A percentile compares a stretch with the other conserved stretches of the same genome.
phyloP scores from a whole-genome alignment of 805 yeast species.

The Metschnikowia orientalis region DNA sequence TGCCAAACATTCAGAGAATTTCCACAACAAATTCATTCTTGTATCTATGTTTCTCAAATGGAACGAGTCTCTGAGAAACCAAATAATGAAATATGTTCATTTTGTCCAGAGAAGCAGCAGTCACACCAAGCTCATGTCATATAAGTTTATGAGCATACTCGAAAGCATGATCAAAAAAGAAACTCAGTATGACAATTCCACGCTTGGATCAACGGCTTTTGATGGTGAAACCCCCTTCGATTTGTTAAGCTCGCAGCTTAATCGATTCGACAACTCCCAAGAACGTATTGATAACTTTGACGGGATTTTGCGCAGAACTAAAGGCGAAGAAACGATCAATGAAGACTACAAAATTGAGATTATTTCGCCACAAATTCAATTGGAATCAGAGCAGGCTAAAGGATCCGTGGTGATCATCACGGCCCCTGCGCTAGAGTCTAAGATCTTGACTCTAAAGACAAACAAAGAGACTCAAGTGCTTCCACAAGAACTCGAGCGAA shows the following conservation, averaged over 20 bases:
- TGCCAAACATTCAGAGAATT: conserved; percentile 14
- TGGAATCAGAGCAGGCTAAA: conserved; percentile 35
- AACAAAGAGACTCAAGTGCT: conserved; percentile 23
- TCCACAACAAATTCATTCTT: conserved; percentile 37
- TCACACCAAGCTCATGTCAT: conserved; percentile 29
- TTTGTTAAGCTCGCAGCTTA: conserved; percentile 1
- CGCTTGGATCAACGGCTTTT: conserved; percentile 7
- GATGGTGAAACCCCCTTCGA: background rate
- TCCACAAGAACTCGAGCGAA: conserved; percentile 47
- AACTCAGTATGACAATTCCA: conserved; percentile 39
- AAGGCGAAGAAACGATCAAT: conserved; percentile 26
- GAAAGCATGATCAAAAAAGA: conserved; percentile 28
- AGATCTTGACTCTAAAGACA: conserved; percentile 61
- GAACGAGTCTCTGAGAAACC: conserved; percentile 36
- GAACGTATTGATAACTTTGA: conserved; percentile 32
- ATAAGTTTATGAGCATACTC: conserved; percentile 31
- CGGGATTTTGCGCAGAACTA: conserved; percentile 23
- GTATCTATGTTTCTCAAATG: conserved; percentile 40
- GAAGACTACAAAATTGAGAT: conserved; percentile 38
- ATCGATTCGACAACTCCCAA: conserved; percentile 11
- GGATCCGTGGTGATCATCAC: conserved; percentile 65
- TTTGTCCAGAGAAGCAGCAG: conserved; percentile 28
- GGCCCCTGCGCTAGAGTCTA: conserved; percentile 66
- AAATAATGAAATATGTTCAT: conserved; percentile 33
- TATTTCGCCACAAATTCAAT: conserved; percentile 42